These are phyloP conservation scores for Grigorovia yakushimaensis DNA, from an alignment of 805 yeast genomes.

Conservation along the genomic window DNA sequence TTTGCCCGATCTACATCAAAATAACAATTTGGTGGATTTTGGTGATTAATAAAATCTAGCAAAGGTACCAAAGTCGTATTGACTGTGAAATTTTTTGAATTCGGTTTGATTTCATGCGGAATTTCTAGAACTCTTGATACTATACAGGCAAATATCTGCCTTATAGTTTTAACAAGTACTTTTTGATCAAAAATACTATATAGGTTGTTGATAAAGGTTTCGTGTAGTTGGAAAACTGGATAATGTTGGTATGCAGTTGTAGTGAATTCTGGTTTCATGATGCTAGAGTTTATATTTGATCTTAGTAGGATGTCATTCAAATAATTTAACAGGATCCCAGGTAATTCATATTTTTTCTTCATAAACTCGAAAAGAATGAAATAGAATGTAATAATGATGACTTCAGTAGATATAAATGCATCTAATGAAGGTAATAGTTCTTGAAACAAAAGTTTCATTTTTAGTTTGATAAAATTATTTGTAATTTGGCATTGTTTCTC, in stretches of 20 bases:
- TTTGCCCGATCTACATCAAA: constrained; percentile 46
- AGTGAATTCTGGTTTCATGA: constrained; percentile 5
- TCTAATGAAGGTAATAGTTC: constrained; percentile 10
- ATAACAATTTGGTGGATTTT: constrained; percentile 37
- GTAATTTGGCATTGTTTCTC: constrained; percentile 21
- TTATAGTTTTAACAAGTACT: neutral
- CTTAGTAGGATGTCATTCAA: constrained; percentile 14
- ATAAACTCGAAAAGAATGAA: constrained; percentile 10
- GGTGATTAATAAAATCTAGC: constrained; percentile 61
- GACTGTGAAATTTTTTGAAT: constrained; percentile 34
- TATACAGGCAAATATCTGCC: constrained; percentile 36
- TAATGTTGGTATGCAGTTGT: constrained; percentile 8
- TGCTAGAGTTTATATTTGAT: constrained; percentile 9
- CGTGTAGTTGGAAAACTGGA: constrained; percentile 1
- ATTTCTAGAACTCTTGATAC: constrained; percentile 56
- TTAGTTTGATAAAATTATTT: constrained; percentile 6
- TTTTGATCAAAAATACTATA: neutral
- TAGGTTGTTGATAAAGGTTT: constrained; percentile 5
- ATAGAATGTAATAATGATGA: constrained; percentile 14
- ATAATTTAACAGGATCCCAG: constrained; percentile 12
- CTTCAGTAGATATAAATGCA: constrained; percentile 9
- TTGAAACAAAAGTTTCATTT: constrained; percentile 23
- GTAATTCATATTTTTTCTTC: constrained; percentile 11
- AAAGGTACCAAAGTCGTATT: constrained; percentile 55
- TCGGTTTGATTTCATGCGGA: constrained; percentile 34